Base-by-base conservation (phyloP, 352 stramenopile species). In the Phytopythium cucurbitacearum region DNA sequence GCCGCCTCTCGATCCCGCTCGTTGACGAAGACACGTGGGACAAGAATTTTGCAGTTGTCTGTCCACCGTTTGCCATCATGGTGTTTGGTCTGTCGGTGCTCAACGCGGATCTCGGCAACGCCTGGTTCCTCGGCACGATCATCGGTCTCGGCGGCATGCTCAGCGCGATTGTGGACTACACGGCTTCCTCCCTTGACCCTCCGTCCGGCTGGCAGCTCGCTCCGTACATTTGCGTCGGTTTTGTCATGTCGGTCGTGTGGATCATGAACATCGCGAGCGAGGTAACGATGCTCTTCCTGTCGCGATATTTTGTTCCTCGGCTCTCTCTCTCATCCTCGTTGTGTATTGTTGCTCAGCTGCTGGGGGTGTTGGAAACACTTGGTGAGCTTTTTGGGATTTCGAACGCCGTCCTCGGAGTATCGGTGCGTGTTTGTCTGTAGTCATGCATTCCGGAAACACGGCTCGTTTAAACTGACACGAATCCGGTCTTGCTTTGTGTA, bases 231-330 rank as follows among this genome's bases (percentile, higher is more conserved):
- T 77, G 60, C 33, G 56, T 89, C n/a, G 82, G 73, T 12, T 93
- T 93, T 47, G 68, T 83, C 21, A 93, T 93, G 80, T 93, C 82
- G 3, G 76, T 93, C 40, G 74, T 91, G 52, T 93, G 82, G 82
- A 93, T 93, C 60, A 90, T 90, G 80, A 89, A 86, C 16, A 89
- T 93, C 46, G 82, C 82, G 6, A 80, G 87, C 36, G 82, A 93
- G 59, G 79, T 82, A 5, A 39, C 7, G 12, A 13, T 34, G 33
- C 8, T 6, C 7, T 9, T 39, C 10, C 11, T 10, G 37, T 54
- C n/a, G 9, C 16, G 3, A 5, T 32, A 32, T 11, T 48, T 9
- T 39, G 15, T n/a, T 15, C 13, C 35, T 34, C 13, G 33, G 15
- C 45, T 1, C 33, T 46, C 33, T 46, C 5, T 34, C 43, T 4